Conservation (phyloP, 768 basidiomycete genomes). For the Asterophora lycoperdoides region DNA sequence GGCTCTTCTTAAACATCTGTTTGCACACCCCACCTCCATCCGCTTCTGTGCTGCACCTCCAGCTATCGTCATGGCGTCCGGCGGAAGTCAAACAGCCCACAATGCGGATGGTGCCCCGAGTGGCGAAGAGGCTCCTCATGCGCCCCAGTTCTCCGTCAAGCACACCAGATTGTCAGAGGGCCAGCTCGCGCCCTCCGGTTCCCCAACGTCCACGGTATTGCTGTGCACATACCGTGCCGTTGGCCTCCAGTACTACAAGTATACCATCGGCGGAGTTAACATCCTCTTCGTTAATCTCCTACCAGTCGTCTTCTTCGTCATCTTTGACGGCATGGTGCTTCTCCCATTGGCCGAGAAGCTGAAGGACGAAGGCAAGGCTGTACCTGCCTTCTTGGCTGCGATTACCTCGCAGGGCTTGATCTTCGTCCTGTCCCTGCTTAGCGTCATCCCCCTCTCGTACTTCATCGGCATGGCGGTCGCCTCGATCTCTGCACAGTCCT, state of each 20-base stretch:
- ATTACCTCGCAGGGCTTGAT: conserved; percentile 74
- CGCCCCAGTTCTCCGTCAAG: conserved; percentile 59
- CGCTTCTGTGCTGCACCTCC: conserved; percentile 91
- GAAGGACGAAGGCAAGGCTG: conserved; percentile 47
- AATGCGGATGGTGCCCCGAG: conserved; percentile 22
- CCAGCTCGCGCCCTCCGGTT: conserved; percentile 82
- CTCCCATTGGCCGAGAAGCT: conserved; percentile 64
- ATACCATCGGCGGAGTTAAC: conserved; percentile 97
- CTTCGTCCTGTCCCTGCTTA: conserved; percentile 79
- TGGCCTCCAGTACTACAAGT: conserved; percentile 95
- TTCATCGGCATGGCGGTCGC: conserved; percentile 99
- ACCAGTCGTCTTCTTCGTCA: conserved; percentile 92
- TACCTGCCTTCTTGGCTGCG: conserved; percentile 62
- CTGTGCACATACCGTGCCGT: conserved; percentile 92
- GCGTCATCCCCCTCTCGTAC: conserved; percentile 95
- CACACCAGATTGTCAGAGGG: conserved; percentile 77
- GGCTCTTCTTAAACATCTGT: conserved; percentile 85
- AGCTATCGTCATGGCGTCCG: conserved; percentile 51
- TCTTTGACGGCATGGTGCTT: conserved; percentile 87
- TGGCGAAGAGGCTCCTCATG: conserved; percentile 20
- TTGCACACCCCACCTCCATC: conserved; percentile 73
- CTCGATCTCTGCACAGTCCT: conserved; percentile 96
- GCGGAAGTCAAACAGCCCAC: conserved; percentile 20
- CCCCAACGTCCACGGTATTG: conserved; percentile 81
- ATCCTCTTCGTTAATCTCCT: conserved; percentile 96